Evolutionary conservation across 164 flowering plant genomes (phyloP).

Genomic region (Chloranthus sessilifolius): DNA sequence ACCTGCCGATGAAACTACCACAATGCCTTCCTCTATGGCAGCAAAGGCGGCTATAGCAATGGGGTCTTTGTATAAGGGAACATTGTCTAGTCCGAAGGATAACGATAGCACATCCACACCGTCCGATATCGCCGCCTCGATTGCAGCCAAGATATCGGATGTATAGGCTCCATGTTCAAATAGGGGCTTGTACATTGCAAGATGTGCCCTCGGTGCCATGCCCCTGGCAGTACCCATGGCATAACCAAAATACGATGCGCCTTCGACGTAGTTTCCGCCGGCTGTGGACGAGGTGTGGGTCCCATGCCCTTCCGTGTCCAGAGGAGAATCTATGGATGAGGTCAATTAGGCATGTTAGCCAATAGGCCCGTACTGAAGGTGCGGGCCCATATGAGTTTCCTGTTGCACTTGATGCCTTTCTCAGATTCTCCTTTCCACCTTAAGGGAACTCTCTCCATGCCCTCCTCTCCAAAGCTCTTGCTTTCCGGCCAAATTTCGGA

Average conservation of each 20-base stretch:
- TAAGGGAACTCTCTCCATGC: conserved; percentile 8
- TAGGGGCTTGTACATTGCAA: conserved; percentile 17
- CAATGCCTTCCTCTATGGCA: conserved; percentile 15
- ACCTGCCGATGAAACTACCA: conserved; percentile 16
- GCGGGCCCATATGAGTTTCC: conserved; percentile 16
- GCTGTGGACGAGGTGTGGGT: conserved; percentile 15
- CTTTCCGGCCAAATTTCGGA: conserved; percentile 21
- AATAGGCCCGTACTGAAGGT: conserved; percentile 15
- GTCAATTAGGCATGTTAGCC: background rate
- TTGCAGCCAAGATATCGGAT: conserved; percentile 17
- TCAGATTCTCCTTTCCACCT: conserved; percentile 19
- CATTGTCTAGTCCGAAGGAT: conserved; percentile 6
- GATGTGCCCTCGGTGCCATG: conserved; percentile 14
- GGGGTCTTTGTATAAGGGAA: conserved; percentile 11
- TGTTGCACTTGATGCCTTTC: conserved; percentile 12
- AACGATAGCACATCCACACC: conserved; percentile 18
- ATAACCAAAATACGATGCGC: conserved; percentile 11
- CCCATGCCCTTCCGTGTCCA: conserved; percentile 15
- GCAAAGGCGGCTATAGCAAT: conserved; percentile 19
- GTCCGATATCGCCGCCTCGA: conserved; percentile 18
- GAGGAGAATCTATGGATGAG: conserved; percentile 3
- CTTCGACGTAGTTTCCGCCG: conserved; percentile 6
- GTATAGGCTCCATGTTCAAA: conserved; percentile 6
- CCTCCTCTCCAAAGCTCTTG: conserved; percentile 12
- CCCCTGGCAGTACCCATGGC: conserved; percentile 36